Evolutionary conservation across 2,329 filamentous ascomycete genomes (phyloP), one percentile per base, ranked within the genome.

Genomic region (Venturia aucupariae): DNA sequence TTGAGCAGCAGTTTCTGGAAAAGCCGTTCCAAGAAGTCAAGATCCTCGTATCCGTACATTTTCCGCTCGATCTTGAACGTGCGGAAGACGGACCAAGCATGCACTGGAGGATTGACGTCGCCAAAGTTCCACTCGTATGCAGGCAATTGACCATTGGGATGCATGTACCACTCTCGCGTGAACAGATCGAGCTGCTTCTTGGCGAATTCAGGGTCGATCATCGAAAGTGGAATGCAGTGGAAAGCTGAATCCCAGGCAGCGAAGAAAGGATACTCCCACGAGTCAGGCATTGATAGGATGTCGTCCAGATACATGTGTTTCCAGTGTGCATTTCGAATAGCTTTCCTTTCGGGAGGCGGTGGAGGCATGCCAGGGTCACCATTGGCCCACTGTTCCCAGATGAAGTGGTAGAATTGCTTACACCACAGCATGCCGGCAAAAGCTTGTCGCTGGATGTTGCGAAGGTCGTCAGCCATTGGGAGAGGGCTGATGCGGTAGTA

Each of bases 1-100:
- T 97, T 97, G 67, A 97, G 81, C 30, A 97, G 80, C 66, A 97
- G 78, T 76, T 97, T 97, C 73, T 97, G 94, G 80, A 97, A 97
- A 4, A 97, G 92, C 24, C 93, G 86, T 79, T 97, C 93, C 11
- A 97, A 82, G 77, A 97, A 97, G 76, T 97, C 94, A 39, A 97
- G 81, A 73, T 97, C 93, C 72, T 97, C 91, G 41, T 90, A 86
- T 48, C 93, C 94, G 71, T 97, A 97, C 81, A 97, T 86, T 79
- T 97, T 97, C 69, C 94, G 88, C 80, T 97, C 93, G 68, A 97
- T 97, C 78, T 97, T 97, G 86, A 97, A 97, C 0, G 90, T 90
- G 65, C 94, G 84, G 81, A 97, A 97, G 0, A 91, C 90, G 1
- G 93, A 88, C 93, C 93, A 97, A 0, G 93, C 94, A 74, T 97